Conservation (phyloP, 768 basidiomycete species). For the Hygrocybe coccinea region DNA sequence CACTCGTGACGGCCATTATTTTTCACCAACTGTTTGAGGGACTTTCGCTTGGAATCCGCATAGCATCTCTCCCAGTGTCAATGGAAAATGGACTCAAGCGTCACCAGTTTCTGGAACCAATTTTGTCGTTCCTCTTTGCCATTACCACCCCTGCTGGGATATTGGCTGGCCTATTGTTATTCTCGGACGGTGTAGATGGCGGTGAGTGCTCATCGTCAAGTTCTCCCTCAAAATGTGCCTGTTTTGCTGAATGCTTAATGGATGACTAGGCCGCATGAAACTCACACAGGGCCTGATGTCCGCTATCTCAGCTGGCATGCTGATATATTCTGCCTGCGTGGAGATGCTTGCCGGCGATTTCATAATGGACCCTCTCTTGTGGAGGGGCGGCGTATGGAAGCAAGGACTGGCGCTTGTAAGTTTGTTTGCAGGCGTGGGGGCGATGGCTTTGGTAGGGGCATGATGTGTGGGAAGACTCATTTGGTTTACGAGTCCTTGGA, state of each 20-base stretch:
- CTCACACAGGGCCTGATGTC: constrained; percentile 71
- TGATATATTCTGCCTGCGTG: constrained; percentile 77
- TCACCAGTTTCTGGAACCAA: constrained; percentile 42
- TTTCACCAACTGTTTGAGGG: constrained; percentile 88
- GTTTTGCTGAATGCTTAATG: background rate
- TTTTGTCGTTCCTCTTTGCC: constrained; percentile 60
- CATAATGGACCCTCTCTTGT: constrained; percentile 37
- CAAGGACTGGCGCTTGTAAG: constrained; percentile 18
- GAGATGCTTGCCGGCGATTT: constrained; percentile 88
- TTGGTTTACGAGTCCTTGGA: background rate
- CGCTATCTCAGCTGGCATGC: constrained; percentile 78
- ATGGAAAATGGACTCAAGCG: constrained; percentile 4
- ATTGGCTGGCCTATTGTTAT: constrained; percentile 48
- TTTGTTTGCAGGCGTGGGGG: constrained; percentile 8
- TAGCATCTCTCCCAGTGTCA: constrained; percentile 56
- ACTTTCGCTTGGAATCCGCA: constrained; percentile 75
- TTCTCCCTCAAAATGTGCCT: too few species aligned
- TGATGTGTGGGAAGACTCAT: background rate
- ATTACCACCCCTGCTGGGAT: constrained; percentile 73
- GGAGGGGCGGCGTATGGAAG: constrained; percentile 50
- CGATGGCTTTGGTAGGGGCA: constrained; percentile 9
- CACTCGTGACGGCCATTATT: constrained; percentile 65
- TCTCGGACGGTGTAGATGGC: constrained; percentile 30
- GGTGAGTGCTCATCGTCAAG: constrained; percentile 16
- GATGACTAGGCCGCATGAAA: constrained; percentile 39